A percentile compares a stretch with the other conserved stretches of the same genome.
Conservation (phyloP, 1,139 yeast species). For the Nakaseomyces bracarensis region DNA sequence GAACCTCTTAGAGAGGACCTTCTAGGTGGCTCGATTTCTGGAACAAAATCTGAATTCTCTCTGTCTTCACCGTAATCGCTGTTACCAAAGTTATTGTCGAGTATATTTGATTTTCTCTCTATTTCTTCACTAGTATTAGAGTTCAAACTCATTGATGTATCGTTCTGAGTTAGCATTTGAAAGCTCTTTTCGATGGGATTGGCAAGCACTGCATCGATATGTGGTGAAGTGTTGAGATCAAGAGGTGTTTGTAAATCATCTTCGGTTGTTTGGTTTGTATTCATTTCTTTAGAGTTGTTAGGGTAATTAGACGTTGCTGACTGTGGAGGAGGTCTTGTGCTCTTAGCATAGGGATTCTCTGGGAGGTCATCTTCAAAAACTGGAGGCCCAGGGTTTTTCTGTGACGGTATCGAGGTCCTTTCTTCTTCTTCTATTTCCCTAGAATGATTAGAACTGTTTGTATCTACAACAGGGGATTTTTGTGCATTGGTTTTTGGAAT, state of each 20-base stretch:
- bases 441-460: not conserved
- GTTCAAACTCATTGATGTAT: constrained; percentile 11
- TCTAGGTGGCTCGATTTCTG: not conserved
- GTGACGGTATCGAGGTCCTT: not conserved
- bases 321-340: not conserved
- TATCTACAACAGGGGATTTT: not conserved
- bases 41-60: not conserved
- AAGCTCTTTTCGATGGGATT: constrained; percentile 30
- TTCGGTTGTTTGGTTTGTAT: not conserved
- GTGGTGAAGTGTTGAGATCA: not conserved
- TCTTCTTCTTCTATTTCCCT: not conserved
- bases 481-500: not conserved
- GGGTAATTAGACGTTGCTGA: not conserved
- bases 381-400: not conserved
- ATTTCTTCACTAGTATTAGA: constrained; percentile 6
- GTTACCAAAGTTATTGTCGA: not conserved
- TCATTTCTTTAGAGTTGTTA: not conserved
- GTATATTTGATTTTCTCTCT: constrained; percentile 4
- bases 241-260: not conserved
- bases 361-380: not conserved
- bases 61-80: constrained; percentile 5
- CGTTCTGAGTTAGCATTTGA: constrained; percentile 27
- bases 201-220: constrained; percentile 9
- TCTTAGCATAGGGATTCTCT: not conserved
- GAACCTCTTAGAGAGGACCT: constrained; percentile 3